Conservation (phyloP, 805 yeast genomes). For the Candida golubevii region DNA sequence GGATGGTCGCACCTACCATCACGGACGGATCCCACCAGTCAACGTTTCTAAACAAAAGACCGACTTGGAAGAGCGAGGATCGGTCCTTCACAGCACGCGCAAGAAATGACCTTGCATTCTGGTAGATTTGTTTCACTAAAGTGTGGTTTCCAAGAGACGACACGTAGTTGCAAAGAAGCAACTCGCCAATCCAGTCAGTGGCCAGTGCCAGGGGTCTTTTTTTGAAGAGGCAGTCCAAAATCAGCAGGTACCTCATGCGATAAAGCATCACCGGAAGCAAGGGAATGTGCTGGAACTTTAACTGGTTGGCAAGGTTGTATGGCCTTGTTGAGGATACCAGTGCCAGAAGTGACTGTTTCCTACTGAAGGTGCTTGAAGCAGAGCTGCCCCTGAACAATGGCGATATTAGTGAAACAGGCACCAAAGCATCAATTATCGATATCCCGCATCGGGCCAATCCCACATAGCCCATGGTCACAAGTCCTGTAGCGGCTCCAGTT, state of each 20-base stretch:
- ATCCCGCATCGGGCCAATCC: slow-evolving; percentile 37
- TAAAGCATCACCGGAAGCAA: slow-evolving; percentile 36
- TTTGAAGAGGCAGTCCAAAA: slow-evolving; percentile 25
- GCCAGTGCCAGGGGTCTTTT: background rate
- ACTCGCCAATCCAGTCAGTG: slow-evolving; percentile 27
- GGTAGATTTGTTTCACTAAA: slow-evolving; percentile 18
- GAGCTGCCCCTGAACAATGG: slow-evolving; percentile 17
- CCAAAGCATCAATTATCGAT: slow-evolving; percentile 32
- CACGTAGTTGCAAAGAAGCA: slow-evolving; percentile 34
- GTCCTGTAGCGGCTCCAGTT: slow-evolving; percentile 39
- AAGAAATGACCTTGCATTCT: slow-evolving; percentile 6
- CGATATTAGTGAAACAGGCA: slow-evolving; percentile 32
- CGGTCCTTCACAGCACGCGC: background rate
- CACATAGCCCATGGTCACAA: slow-evolving; percentile 36
- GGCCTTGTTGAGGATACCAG: background rate
- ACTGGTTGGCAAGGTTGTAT: slow-evolving; percentile 24
- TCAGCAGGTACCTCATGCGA: slow-evolving; percentile 33
- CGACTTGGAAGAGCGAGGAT: background rate
- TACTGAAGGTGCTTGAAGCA: slow-evolving; percentile 4
- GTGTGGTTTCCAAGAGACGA: slow-evolving; percentile 36
- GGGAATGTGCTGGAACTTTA: slow-evolving; percentile 35
- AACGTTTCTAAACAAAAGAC: slow-evolving; percentile 19
- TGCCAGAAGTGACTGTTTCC: slow-evolving; percentile 1
- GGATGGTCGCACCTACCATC: slow-evolving; percentile 32
- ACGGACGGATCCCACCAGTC: slow-evolving; percentile 28